These are phyloP conservation scores for Hypoxylon rubiginosum DNA, from an alignment of 2,329 filamentous ascomycete species.

Conservation along the genomic window DNA sequence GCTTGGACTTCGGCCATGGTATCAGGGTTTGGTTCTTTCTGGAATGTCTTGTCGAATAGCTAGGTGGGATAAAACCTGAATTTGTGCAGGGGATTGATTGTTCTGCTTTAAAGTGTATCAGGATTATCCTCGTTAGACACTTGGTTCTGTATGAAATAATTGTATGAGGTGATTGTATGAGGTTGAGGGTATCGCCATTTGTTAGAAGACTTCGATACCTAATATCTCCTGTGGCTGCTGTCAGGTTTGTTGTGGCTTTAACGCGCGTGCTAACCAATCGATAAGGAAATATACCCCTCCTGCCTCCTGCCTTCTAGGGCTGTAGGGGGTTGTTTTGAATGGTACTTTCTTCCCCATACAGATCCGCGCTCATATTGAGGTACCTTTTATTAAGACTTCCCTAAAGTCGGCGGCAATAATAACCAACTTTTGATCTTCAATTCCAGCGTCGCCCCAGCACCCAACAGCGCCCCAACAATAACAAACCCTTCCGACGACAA, in stretches of 20 bases:
- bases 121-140: neutral
- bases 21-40: neutral
- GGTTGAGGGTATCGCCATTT: neutral
- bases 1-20: slow-evolving; percentile 81
- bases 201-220: neutral
- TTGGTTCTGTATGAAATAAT: neutral
- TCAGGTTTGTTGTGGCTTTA: slow-evolving; percentile 12
- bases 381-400: slow-evolving; percentile 18
- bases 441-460: slow-evolving; percentile 6
- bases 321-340: neutral
- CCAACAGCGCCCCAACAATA: slow-evolving; percentile 1
- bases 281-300: slow-evolving; percentile 38
- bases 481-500: neutral
- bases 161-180: too few relatives aligned
- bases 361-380: neutral
- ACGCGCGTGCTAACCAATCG: slow-evolving; percentile 34
- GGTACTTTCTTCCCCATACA: slow-evolving; percentile 16
- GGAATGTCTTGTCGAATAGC: neutral
- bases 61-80: neutral
- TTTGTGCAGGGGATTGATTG: neutral
- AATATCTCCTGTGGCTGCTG: slow-evolving; percentile 25
- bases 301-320: slow-evolving; percentile 3
- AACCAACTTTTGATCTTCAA: neutral
- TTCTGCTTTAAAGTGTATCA: neutral
- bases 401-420: slow-evolving; percentile 21